Conservation (phyloP, 2,329 filamentous ascomycete species). For the Cordyceps militaris region DNA sequence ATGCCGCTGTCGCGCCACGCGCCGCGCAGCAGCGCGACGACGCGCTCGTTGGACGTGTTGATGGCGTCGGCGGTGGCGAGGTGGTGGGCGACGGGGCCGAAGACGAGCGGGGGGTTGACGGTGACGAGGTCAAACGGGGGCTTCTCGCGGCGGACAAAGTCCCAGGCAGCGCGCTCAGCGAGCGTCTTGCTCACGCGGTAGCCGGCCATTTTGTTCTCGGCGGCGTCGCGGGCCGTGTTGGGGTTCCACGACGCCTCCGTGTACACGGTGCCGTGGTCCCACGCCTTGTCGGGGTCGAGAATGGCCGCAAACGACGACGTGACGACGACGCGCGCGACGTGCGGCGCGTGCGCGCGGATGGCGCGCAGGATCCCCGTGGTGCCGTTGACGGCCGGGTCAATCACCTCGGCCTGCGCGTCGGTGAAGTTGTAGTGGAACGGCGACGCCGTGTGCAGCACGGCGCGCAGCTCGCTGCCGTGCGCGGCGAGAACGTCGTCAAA, state of each 20-base stretch:
- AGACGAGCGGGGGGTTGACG: constrained; percentile 48
- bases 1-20: constrained; percentile 37
- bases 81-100: constrained; percentile 45
- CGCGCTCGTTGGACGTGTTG: constrained; percentile 48
- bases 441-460: constrained; percentile 54
- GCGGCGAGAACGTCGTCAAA: constrained; percentile 58
- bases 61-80: constrained; percentile 37
- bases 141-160: constrained; percentile 37
- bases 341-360: constrained; percentile 49
- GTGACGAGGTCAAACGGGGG: constrained; percentile 45
- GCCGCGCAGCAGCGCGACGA: constrained; percentile 44
- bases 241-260: constrained; percentile 49
- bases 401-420: constrained; percentile 45
- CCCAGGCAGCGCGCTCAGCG: constrained; percentile 48
- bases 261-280: constrained; percentile 34
- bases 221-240: constrained; percentile 38
- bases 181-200: constrained; percentile 51
- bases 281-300: constrained; percentile 30
- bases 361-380: constrained; percentile 66
- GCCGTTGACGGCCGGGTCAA: constrained; percentile 51
- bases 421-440: constrained; percentile 50
- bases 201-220: constrained; percentile 31
- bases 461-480: constrained; percentile 43
- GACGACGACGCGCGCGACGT: constrained; percentile 48
- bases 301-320: constrained; percentile 51